These are phyloP conservation scores for Hypsizygus marmoreus DNA, from an alignment of 768 basidiomycete species.

Conservation along the genomic window DNA sequence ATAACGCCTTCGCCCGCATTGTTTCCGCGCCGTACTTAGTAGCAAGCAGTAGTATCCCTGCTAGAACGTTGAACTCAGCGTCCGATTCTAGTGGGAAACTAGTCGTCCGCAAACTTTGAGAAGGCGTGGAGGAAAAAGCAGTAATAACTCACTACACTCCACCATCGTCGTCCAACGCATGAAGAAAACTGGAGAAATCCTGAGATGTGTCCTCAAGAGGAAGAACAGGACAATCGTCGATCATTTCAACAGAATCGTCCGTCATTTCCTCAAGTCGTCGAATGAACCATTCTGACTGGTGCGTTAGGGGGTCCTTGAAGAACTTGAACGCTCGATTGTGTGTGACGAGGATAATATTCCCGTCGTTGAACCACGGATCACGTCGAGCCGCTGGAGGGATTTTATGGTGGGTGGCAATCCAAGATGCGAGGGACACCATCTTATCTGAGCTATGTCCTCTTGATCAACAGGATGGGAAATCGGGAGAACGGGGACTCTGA, in stretches of 20 bases:
- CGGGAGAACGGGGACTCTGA: too few species aligned
- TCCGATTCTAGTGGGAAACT: conserved; percentile 12
- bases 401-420: conserved; percentile 1
- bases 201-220: conserved; percentile 1
- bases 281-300: conserved; percentile 1
- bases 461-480: too few species aligned
- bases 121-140: background rate
- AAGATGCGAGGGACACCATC: background rate
- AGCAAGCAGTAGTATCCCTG: conserved; percentile 12
- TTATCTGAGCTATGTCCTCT: background rate
- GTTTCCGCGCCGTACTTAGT: conserved; percentile 8
- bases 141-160: background rate
- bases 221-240: conserved; percentile 12
- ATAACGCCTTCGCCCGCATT: conserved; percentile 15
- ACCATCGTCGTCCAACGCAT: conserved; percentile 3
- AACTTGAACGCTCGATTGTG: conserved; percentile 12
- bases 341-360: conserved; percentile 18
- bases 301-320: conserved; percentile 7
- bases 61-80: conserved; percentile 7
- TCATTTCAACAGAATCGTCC: conserved; percentile 17
- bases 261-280: conserved; percentile 9
- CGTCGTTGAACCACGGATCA: conserved; percentile 9
- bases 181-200: conserved; percentile 14
- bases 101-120: background rate
- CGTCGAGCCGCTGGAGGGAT: conserved; percentile 16